Conservation (phyloP, 2,329 filamentous ascomycete genomes). For the Alternaria viburni region DNA sequence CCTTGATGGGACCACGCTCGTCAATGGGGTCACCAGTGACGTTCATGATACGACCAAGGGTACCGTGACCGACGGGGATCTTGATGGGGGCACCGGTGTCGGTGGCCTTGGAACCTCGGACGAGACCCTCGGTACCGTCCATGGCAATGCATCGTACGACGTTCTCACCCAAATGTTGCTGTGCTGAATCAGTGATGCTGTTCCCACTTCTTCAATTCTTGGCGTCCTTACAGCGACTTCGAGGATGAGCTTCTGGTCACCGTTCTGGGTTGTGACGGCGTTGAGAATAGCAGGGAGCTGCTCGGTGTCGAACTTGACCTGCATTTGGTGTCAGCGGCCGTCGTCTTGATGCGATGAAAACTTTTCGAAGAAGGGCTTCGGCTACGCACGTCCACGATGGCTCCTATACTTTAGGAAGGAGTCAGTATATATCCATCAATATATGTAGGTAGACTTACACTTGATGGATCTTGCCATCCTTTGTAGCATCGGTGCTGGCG, state of each 20-base stretch:
- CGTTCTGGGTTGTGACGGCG: conserved; percentile 89
- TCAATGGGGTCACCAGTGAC: conserved; percentile 99
- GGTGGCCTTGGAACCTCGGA: conserved; percentile 81
- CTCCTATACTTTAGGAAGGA: no score
- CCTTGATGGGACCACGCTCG: conserved; percentile 98
- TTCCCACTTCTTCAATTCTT: conserved; percentile 28
- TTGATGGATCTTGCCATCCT: conserved; percentile 70
- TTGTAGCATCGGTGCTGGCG: conserved; percentile 64
- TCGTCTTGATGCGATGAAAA: conserved; percentile 34
- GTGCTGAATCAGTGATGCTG: conserved; percentile 34
- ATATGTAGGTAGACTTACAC: no score
- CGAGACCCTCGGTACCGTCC: conserved; percentile 99
- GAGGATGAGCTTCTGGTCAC: conserved; percentile 90
- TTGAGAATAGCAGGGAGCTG: conserved; percentile 98
- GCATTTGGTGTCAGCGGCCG: conserved; percentile 47
- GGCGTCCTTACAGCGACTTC: conserved; percentile 84
- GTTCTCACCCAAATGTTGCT: conserved; percentile 99
- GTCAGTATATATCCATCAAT: no score
- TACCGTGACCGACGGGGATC: conserved; percentile 91
- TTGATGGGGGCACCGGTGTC: conserved; percentile 96
- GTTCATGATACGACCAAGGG: conserved; percentile 99
- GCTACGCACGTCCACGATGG: no score
- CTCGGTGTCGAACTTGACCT: conserved; percentile 97
- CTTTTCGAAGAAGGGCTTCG: no score
- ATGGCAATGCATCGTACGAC: conserved; percentile 99